Base-by-base conservation (phyloP, 768 basidiomycete genomes). In the Aureoboletus auriporus region DNA sequence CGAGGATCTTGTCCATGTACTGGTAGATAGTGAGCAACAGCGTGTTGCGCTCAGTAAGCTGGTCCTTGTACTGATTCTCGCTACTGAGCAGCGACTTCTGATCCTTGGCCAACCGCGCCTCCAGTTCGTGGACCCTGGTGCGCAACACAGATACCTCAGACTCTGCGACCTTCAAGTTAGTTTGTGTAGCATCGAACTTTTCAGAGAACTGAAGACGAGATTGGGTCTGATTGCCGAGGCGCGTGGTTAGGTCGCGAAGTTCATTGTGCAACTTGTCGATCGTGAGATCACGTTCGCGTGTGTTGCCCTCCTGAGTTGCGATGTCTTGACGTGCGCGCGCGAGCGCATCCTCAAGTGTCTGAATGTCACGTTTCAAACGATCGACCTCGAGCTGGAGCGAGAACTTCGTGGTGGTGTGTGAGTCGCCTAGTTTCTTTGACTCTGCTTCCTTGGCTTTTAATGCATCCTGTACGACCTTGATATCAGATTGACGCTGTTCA, bases 1-100 rank as follows among this genome's bases (percentile, higher is more conserved):
- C 93, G 14, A 94, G 74, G 55, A 96, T 92, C 73, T 87, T 89
- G 58, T 96, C 94, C 76, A 95, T 79, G 62, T 94, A 93, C 69
- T 96, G 93, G 66, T 92, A 96, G 26, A 96, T 89, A 8, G 91
- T 92, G 57, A 96, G 72, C 45, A 97, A 71, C 28, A 97, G 74
- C 23, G 92, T 93, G 64, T 93, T 96, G 47, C 93, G 75, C 73
- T 97, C 95, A 14, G 91, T 93, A 30, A 95, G 67, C 69, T 97
- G 94, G 68, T 95, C 90, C 26, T 93, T 77, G 62, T 89, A 93
- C 67, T 91, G 85, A 46, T 71, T 79, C 67, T 95, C 93, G 3
- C 84, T 81, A 20, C 69, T 65, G 53, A 90, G 64, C 50, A 93
- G 63, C 36, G 80, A 74, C 33, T 88, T 75, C 65, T 93, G 89